Percentiles rank a stretch among this genome's conserved stretches.
phyloP scores from a whole-genome alignment of 1,139 yeast species.

The Yamadazyma kanchanaburiensis region DNA sequence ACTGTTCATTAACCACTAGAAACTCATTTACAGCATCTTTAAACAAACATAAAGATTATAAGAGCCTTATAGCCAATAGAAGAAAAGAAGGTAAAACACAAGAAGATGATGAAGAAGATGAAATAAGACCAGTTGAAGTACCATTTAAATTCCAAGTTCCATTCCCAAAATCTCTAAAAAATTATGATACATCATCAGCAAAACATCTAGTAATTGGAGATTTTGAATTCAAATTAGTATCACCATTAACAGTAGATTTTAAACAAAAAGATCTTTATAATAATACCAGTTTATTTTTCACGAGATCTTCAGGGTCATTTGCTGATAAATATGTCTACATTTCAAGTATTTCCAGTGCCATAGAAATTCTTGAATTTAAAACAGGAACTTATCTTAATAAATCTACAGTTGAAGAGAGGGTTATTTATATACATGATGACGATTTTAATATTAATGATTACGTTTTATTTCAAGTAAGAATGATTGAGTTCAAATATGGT shows the following conservation, averaged over 20 bases:
- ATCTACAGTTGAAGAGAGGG: conserved; percentile 46
- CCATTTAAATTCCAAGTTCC: conserved; percentile 40
- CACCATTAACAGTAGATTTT: conserved; percentile 3
- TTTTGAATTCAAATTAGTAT: conserved; percentile 7
- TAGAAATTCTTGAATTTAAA: conserved; percentile 14
- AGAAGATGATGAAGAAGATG: conserved; percentile 23
- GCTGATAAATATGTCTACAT: conserved; percentile 55
- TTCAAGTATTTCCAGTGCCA: conserved; percentile 55
- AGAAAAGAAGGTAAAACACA: conserved; percentile 14
- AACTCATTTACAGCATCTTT: conserved; percentile 25
- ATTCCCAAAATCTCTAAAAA: conserved; percentile 26
- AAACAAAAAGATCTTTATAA: conserved; percentile 5
- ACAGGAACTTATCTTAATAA: conserved; percentile 1
- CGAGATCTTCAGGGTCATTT: conserved; percentile 3
- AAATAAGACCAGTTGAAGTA: conserved; percentile 9
- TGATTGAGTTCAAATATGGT: conserved; percentile 51
- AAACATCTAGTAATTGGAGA: conserved; percentile 34
- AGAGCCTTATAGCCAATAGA: conserved; percentile 11
- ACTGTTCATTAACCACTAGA: conserved; percentile 45
- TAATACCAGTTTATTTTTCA: conserved; percentile 6
- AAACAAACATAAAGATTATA: conserved; percentile 23
- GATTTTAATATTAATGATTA: conserved; percentile 53
- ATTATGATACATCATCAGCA: conserved; percentile 17
- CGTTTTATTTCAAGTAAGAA: conserved; percentile 49
- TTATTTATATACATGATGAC: conserved; percentile 62